These are phyloP conservation scores for Melocanna baccifera DNA, from an alignment of 176 grass and related monocot genomes.

Conservation along the genomic window DNA sequence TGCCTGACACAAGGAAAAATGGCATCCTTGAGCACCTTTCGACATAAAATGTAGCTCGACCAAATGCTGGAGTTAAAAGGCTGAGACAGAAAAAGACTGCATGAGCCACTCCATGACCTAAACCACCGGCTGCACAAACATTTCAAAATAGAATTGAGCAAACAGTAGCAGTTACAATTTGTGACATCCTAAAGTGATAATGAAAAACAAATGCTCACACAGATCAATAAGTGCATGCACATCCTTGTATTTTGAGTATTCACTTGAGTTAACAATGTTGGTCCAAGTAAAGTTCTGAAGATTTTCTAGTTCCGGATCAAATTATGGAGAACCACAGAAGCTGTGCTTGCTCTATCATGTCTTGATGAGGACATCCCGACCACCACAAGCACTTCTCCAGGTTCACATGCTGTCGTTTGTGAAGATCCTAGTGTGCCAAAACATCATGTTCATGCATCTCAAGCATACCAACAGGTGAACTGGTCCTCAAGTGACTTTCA, in stretches of 20 bases:
- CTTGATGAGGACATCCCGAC: too few species aligned
- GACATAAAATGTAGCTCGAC: constrained; percentile 84
- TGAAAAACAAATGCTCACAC: neutral
- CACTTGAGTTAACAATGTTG: neutral
- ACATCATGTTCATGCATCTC: too few species aligned
- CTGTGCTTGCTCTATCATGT: neutral
- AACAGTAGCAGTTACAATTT: neutral
- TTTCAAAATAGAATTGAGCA: constrained; percentile 28
- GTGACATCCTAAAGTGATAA: neutral
- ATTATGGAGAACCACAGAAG: constrained; percentile 2
- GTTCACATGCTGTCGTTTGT: too few species aligned
- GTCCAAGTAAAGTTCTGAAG: neutral
- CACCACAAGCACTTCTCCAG: too few species aligned
- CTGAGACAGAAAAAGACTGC: constrained; percentile 94
- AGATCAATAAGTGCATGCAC: neutral
- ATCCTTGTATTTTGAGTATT: neutral
- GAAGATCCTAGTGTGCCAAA: too few species aligned
- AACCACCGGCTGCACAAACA: constrained; percentile 81
- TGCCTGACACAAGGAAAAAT: constrained; percentile 87
- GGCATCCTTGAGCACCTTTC: constrained; percentile 77
- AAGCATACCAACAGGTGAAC: too few species aligned
- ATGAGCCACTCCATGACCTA: constrained; percentile 89
- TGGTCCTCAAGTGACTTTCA: too few species aligned
- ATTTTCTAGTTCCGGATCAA: neutral
- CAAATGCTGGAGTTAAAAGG: constrained; percentile 91